Conservation (phyloP, 73 alveolate species). For the Uronychia binucleata region DNA sequence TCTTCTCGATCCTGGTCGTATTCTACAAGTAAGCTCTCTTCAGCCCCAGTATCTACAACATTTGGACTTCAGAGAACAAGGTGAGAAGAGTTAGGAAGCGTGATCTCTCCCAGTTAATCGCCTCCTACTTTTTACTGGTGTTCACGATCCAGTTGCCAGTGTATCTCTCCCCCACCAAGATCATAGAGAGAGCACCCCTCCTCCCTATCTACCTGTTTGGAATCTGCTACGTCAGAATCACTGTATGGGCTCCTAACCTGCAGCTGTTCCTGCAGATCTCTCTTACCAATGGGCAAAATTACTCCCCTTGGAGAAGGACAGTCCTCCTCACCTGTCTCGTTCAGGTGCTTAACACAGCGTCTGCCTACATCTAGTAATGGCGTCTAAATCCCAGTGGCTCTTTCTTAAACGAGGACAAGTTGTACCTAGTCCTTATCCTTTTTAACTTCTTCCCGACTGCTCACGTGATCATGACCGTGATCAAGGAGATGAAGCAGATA, state of each 20-base stretch:
- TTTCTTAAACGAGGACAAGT: background rate
- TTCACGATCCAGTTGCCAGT: background rate
- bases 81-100: background rate
- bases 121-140: background rate
- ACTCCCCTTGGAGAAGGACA: background rate
- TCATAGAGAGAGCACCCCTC: background rate
- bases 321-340: background rate
- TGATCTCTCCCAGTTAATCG: background rate
- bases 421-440: background rate
- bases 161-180: background rate
- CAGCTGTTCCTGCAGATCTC: background rate
- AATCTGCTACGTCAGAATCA: background rate
- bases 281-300: background rate
- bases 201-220: slow-evolving; percentile 6
- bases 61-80: background rate
- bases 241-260: background rate
- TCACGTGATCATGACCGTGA: background rate
- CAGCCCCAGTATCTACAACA: background rate
- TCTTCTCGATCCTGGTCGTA: background rate
- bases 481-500: background rate
- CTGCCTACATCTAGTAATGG: background rate
- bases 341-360: background rate
- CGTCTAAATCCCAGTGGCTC: background rate
- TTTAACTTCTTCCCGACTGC: background rate
- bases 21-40: background rate